A percentile compares a stretch with the other conserved stretches of the same genome.
These are phyloP conservation scores for Theobroma cacao DNA, from an alignment of 345 rosid genomes.

Conservation along the genomic window DNA sequence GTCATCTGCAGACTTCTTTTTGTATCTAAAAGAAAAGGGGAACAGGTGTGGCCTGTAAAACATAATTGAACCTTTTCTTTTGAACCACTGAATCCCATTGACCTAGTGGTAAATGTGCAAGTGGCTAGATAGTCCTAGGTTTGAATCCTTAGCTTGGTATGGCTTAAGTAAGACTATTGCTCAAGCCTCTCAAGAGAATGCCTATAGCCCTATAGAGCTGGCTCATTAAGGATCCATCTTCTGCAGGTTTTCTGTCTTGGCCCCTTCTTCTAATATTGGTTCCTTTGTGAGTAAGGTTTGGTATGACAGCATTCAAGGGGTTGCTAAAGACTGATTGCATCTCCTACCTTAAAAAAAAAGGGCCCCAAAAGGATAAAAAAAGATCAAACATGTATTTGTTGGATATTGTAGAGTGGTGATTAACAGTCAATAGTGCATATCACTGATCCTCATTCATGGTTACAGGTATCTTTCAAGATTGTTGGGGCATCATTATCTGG, in stretches of 20 bases:
- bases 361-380: neutral
- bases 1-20: neutral
- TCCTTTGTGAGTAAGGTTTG: neutral
- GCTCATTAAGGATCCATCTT: neutral
- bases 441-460: conserved; percentile 10
- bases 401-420: neutral
- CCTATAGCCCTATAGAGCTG: neutral
- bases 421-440: neutral
- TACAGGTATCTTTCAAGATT: conserved; percentile 80
- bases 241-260: neutral
- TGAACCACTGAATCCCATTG: neutral
- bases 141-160: neutral
- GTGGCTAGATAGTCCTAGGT: neutral
- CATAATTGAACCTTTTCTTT: neutral
- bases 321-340: neutral
- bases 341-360: neutral
- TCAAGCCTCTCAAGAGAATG: neutral
- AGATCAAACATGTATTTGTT: neutral
- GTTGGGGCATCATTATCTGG: conserved; percentile 76
- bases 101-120: neutral
- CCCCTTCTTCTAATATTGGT: neutral
- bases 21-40: neutral
- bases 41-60: too few species aligned
- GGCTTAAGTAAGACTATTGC: neutral
- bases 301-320: neutral